Evolutionary conservation across 345 rosid species (phyloP).

Genomic region (Anacardium occidentale): DNA sequence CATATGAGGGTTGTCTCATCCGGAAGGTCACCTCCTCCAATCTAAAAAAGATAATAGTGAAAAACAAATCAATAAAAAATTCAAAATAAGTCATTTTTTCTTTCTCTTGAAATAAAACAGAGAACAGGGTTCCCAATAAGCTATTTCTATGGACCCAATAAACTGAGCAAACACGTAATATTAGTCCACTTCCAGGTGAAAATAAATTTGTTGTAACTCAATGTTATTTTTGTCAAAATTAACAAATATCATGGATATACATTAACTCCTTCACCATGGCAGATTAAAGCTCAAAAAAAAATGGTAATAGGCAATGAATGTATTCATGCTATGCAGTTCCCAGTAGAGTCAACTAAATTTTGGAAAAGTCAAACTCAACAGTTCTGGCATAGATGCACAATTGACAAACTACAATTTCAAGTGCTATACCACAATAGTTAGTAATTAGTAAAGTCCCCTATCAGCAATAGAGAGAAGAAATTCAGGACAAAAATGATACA

Average conservation of each 20-base stretch:
- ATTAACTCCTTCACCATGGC: background rate
- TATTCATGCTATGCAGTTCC: background rate
- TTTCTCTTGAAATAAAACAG: slow-evolving; percentile 8
- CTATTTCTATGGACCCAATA: background rate
- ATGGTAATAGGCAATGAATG: background rate
- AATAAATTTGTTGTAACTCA: background rate
- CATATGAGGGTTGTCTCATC: slow-evolving; percentile 85
- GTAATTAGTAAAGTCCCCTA: background rate
- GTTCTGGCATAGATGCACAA: background rate
- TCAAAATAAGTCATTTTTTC: slow-evolving; percentile 7
- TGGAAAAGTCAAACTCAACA: background rate
- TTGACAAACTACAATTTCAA: background rate
- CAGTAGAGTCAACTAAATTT: background rate
- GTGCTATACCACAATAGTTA: background rate
- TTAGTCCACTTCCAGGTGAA: background rate
- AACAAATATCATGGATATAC: too few relatives aligned
- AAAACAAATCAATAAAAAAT: background rate
- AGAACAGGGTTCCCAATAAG: background rate
- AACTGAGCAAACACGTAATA: background rate
- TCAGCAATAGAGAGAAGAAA: background rate
- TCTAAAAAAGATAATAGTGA: slow-evolving; percentile 46
- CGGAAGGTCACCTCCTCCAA: slow-evolving; percentile 86
- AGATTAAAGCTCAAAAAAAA: background rate
- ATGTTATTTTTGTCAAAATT: background rate
- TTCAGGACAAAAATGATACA: background rate